These are phyloP conservation scores for Podaxis rugospora DNA, from an alignment of 768 basidiomycete species.

Conservation along the genomic window DNA sequence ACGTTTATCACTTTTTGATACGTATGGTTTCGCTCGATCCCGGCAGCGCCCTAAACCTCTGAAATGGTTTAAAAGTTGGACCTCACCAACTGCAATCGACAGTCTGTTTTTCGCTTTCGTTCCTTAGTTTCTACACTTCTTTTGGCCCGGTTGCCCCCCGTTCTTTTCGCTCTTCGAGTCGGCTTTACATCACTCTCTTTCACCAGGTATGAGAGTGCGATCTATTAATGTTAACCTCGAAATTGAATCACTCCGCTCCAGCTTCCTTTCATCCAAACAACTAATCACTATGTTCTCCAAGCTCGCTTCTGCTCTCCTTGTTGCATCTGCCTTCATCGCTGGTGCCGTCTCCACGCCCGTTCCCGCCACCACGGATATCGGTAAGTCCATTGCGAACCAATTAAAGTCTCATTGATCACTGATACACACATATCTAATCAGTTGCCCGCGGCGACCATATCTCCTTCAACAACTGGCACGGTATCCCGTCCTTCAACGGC, in stretches of 20 bases:
- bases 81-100: background rate
- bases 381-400: background rate
- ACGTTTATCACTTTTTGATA: background rate
- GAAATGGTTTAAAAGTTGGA: background rate
- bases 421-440: background rate
- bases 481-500: conserved; percentile 23
- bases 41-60: background rate
- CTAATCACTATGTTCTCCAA: conserved; percentile 20
- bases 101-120: conserved; percentile 14
- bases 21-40: background rate
- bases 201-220: background rate
- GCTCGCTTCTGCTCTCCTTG: conserved; percentile 15
- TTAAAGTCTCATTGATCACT: background rate
- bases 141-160: conserved; percentile 8
- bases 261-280: conserved; percentile 9
- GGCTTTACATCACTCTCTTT: background rate
- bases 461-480: conserved; percentile 34
- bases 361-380: background rate
- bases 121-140: conserved; percentile 7
- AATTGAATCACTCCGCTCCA: background rate
- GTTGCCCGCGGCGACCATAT: background rate
- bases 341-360: conserved; percentile 16
- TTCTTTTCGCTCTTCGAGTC: conserved; percentile 11
- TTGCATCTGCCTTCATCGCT: conserved; percentile 17
- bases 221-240: background rate